Evolutionary conservation across 2,329 filamentous ascomycete species (phyloP), one percentile per base, ranked within the genome.

Genomic region (Eutypella sp.): DNA sequence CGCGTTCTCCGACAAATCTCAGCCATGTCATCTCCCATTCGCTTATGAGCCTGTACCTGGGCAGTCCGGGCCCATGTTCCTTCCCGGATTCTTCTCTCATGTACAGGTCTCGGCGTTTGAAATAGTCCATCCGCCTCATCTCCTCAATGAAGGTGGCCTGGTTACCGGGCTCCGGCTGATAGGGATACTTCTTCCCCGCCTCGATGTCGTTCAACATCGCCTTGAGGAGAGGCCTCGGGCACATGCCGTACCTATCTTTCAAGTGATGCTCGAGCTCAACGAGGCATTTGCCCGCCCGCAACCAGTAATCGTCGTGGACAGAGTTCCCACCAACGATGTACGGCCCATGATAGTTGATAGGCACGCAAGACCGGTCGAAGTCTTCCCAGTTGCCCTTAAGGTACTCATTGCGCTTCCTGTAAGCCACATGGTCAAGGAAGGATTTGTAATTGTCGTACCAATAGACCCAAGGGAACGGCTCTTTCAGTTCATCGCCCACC

Each of bases 381-480:
- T 58, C 36, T 15, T 33, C 7, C 56, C 56, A 59, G 25, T 54
- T 42, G 4, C 47, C 27, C 15, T 44, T 13, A 33, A 55, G 52
- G 37, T 60, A 59, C 15, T 47, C 27, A 18, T 48, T 54, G 15
- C 61, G 54, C 46, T 60, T 45, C 40, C 46, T 51, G 19, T 34
- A 44, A 4, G 59, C 57, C 18, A 64, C 42, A 6, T 46, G 47
- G 15, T 59, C 47, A 22, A 55, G 44, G 19, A 54, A 55, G 39
- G 54, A 50, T 2, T 46, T 43, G 44, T 64, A 55, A 29, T 58
- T 47, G n/a, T 42, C 49, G 41, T 59, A 59, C 57, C 55, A 61
- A 48, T 60, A 57, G 5, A 60, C 45, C 55, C 60, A 63, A 16
- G 59, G 57, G 22, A 59, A 60, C 9, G 64, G 62, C 11, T 67